These are phyloP conservation scores for Coniochaeta sp. DNA, from an alignment of 2,329 filamentous ascomycete species.

Conservation along the genomic window DNA sequence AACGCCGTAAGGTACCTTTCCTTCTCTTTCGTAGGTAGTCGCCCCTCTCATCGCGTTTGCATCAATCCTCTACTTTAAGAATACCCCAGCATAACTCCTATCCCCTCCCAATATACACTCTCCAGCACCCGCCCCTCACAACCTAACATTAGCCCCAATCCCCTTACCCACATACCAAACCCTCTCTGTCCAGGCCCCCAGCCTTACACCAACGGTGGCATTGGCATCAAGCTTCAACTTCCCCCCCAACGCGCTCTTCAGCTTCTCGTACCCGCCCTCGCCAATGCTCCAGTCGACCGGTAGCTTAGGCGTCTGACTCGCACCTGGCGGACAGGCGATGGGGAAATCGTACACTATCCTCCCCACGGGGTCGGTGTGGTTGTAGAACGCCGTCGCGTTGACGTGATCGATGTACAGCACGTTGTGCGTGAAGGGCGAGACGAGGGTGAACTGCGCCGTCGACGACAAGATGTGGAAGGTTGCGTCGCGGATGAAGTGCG, in stretches of 20 bases:
- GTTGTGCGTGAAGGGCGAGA: constrained; percentile 68
- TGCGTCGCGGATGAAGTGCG: constrained; percentile 76
- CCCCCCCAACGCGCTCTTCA: constrained; percentile 75
- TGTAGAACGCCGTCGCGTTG: constrained; percentile 81
- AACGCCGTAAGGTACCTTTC: too few species aligned
- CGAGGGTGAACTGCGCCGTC: constrained; percentile 75
- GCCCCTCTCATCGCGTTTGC: too few species aligned
- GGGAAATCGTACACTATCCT: constrained; percentile 67
- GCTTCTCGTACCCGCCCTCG: constrained; percentile 74
- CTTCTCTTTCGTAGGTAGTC: too few species aligned
- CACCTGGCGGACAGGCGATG: constrained; percentile 71
- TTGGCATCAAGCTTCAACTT: constrained; percentile 69
- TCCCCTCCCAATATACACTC: too few species aligned
- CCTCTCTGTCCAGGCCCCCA: constrained; percentile 68
- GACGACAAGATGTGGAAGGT: constrained; percentile 84
- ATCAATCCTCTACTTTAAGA: too few species aligned
- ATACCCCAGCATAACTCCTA: not conserved
- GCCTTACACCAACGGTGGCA: constrained; percentile 65
- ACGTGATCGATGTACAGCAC: constrained; percentile 72
- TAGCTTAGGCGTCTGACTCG: constrained; percentile 64
- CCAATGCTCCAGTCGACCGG: constrained; percentile 76
- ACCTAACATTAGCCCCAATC: constrained; percentile 58
- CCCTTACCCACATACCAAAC: constrained; percentile 65
- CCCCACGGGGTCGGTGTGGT: constrained; percentile 70
- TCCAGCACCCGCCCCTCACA: too few species aligned